phyloP scores from a whole-genome alignment of 805 yeast genomes.

The Candida rishiriensis region DNA sequence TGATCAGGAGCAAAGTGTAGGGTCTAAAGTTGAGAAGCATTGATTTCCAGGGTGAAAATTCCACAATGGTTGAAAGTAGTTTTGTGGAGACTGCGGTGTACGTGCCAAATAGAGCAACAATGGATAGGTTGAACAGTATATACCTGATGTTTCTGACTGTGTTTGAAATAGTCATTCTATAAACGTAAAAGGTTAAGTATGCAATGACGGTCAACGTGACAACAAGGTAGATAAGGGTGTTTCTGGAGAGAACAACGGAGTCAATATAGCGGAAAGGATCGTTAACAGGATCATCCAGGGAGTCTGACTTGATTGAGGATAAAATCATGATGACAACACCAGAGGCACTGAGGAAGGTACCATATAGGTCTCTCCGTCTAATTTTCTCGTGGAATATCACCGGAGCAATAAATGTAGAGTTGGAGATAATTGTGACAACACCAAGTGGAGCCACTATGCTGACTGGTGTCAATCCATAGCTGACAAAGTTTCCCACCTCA shows the following conservation, averaged over 20 bases:
- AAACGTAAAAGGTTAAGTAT: conserved; percentile 10
- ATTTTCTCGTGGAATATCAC: conserved; percentile 38
- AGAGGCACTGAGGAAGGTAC: conserved; percentile 35
- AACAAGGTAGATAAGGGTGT: conserved; percentile 24
- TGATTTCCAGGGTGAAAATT: conserved; percentile 20
- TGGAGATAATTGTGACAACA: conserved; percentile 43
- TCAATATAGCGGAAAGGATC: conserved; percentile 28
- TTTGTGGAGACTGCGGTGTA: conserved; percentile 44
- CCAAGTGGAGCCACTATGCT: conserved; percentile 46
- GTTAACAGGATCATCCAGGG: conserved; percentile 7
- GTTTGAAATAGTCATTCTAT: conserved; percentile 1
- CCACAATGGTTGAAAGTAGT: conserved; percentile 31
- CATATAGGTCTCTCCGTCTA: conserved; percentile 31
- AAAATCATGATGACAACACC: conserved; percentile 40
- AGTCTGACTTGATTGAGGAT: conserved; percentile 26
- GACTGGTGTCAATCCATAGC: conserved; percentile 46
- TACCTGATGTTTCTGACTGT: conserved; percentile 10
- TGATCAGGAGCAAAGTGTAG: conserved; percentile 28
- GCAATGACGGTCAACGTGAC: conserved; percentile 16
- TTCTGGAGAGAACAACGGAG: conserved; percentile 22
- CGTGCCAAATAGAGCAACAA: conserved; percentile 44
- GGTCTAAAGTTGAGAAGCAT: conserved; percentile 27
- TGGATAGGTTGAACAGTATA: conserved; percentile 29
- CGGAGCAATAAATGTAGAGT: conserved; percentile 43
- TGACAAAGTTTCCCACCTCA: conserved; percentile 43